These are phyloP conservation scores for Fusarium globosum DNA, from an alignment of 2,329 filamentous ascomycete species.

Conservation along the genomic window DNA sequence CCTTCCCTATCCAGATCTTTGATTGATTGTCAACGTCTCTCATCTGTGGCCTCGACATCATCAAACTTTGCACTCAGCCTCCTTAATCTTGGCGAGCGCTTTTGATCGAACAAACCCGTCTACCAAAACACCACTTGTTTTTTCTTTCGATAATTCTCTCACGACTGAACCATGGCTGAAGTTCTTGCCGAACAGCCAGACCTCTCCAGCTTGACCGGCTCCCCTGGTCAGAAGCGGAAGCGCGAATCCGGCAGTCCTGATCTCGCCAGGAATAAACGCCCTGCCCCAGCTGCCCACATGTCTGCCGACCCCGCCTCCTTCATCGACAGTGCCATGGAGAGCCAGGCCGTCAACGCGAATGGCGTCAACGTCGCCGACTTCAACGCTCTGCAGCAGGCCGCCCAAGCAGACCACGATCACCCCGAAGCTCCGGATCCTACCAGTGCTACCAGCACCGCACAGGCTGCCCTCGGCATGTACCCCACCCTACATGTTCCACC, in stretches of 20 bases:
- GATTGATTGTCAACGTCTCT: slow-evolving; percentile 36
- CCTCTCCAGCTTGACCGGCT: slow-evolving; percentile 54
- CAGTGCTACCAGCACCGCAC: slow-evolving; percentile 68
- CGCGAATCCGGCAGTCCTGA: slow-evolving; percentile 63
- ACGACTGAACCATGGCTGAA: slow-evolving; percentile 58
- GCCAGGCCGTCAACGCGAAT: slow-evolving; percentile 52
- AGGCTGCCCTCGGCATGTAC: slow-evolving; percentile 69
- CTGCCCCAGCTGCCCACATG: slow-evolving; percentile 59
- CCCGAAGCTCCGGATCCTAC: slow-evolving; percentile 61
- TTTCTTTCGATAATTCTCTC: not conserved
- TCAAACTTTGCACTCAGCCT: slow-evolving; percentile 21
- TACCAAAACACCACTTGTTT: not conserved
- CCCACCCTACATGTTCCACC: slow-evolving; percentile 68
- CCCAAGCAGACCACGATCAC: slow-evolving; percentile 60
- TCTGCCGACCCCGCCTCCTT: slow-evolving; percentile 62
- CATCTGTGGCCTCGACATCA: slow-evolving; percentile 39
- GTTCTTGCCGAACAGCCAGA: slow-evolving; percentile 61
- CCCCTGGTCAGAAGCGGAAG: slow-evolving; percentile 67
- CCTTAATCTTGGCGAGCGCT: slow-evolving; percentile 15
- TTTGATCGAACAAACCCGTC: slow-evolving; percentile 25
- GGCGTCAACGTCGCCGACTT: slow-evolving; percentile 66
- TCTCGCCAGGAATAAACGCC: slow-evolving; percentile 62
- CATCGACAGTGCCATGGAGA: slow-evolving; percentile 65
- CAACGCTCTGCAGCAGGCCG: slow-evolving; percentile 66
- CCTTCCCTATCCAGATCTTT: slow-evolving; percentile 36